These are phyloP conservation scores for Symbiotaphrina buchneri DNA, from an alignment of 495 filamentous ascomycete genomes.

Conservation along the genomic window DNA sequence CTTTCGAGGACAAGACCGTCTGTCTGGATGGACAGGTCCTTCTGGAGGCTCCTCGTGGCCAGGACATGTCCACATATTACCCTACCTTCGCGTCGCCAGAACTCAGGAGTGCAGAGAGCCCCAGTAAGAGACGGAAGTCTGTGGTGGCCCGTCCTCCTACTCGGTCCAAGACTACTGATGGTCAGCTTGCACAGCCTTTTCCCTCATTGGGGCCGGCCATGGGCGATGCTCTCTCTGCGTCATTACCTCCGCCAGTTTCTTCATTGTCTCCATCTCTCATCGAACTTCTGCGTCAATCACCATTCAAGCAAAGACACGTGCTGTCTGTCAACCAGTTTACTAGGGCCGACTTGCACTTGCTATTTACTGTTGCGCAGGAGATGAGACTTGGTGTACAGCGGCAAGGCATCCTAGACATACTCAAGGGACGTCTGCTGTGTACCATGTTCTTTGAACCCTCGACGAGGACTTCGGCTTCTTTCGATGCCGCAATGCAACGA, in stretches of 20 bases:
- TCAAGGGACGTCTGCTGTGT: constrained; percentile 66
- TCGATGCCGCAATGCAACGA: constrained; percentile 95
- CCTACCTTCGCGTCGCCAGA: constrained; percentile 24
- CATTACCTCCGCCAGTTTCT: constrained; percentile 17
- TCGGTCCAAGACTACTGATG: neutral
- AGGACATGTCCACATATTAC: constrained; percentile 56
- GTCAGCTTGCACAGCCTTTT: neutral
- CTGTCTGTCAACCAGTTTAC: constrained; percentile 77
- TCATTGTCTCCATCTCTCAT: constrained; percentile 34
- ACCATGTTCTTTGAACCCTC: constrained; percentile 97
- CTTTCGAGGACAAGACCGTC: constrained; percentile 52
- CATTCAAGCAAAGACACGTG: constrained; percentile 71
- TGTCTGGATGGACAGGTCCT: constrained; percentile 51
- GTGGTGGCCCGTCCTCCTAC: neutral
- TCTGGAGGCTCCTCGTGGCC: constrained; percentile 32
- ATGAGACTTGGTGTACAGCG: constrained; percentile 86
- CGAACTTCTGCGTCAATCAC: constrained; percentile 51
- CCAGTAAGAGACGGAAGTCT: neutral
- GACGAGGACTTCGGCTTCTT: constrained; percentile 85
- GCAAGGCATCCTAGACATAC: constrained; percentile 66
- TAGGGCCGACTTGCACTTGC: constrained; percentile 64
- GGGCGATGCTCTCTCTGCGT: constrained; percentile 27
- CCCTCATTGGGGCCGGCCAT: constrained; percentile 5
- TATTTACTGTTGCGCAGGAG: constrained; percentile 91
- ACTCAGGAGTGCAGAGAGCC: constrained; percentile 1